Base-by-base conservation (phyloP, 306 rosid genomes). In the Herpetospermum pedunculosum region DNA sequence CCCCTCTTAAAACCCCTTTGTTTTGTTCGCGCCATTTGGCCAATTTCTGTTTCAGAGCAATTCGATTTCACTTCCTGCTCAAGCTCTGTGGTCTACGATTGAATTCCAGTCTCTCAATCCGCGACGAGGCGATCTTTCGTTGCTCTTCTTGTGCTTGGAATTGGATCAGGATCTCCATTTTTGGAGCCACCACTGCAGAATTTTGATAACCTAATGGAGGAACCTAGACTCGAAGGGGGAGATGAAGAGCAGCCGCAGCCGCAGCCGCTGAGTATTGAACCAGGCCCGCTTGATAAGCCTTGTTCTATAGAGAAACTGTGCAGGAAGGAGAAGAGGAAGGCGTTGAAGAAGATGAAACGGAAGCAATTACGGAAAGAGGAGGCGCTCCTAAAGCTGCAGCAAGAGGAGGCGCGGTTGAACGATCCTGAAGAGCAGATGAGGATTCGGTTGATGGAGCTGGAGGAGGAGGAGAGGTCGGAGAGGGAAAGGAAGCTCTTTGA, bases 301-400 rank as follows among this genome's bases (percentile, higher is more conserved):
- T 48, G 64, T 35, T 67, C 58, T 30, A 0, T 52, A 6, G 73
- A 28, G 49, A 68, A 19, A 9, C 26, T 71, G 84, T 77, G 77
- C 65, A 84, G 98, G 75, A 91, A 86, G 88, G 96, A 91, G 87
- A 94, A 89, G 85, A 84, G 97, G 84, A 94, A 91, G 78, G 87
- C 85, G 37, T 18, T 78, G 79, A 94, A 89, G 91, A 91, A 85
- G 80, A 75, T 81, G 83, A 94, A 85, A 85, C 83, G 98, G 72
- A 89, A 90, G 84, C 88, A 82, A 76, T 35, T 60, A 1, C 74
- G 98, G 79, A 86, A 87, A 79, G 92, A 89, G 70, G 77, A 64
- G 6, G 98, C 98, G 1, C 77, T 63, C 46, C 85, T 44, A 76
- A 84, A 75, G 80, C 85, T 82, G 2, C 75, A 72, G 77, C 91